Evolutionary conservation across 202 grass and related monocot species (phyloP).

Genomic region (Tripidium arundinaceum): DNA sequence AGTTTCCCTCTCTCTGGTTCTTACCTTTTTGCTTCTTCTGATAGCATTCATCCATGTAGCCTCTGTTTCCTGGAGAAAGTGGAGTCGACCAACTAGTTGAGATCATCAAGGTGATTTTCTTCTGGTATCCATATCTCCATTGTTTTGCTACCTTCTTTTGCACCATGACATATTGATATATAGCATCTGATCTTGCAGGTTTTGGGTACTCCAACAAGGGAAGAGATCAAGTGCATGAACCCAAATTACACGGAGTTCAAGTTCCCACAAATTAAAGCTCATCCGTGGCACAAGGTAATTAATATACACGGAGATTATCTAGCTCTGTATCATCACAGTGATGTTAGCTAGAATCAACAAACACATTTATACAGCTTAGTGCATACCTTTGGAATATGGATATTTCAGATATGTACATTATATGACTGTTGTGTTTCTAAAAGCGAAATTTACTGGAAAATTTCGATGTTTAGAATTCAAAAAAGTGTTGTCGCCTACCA

Average conservation of each 20-base stretch:
- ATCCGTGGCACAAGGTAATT: slow-evolving; percentile 96
- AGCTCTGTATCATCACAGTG: not conserved
- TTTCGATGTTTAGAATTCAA: not conserved
- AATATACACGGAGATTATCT: slow-evolving; percentile 1
- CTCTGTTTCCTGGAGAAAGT: slow-evolving; percentile 96
- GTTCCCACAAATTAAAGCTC: slow-evolving; percentile 98
- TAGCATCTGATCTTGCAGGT: slow-evolving; percentile 50
- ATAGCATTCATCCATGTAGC: slow-evolving; percentile 48
- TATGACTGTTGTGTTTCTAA: not conserved
- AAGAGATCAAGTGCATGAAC: slow-evolving; percentile 99
- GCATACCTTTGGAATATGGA: not conserved
- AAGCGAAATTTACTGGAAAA: not conserved
- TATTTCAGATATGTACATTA: not conserved
- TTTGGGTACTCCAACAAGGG: slow-evolving; percentile 97
- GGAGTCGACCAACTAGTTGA: slow-evolving; percentile 97
- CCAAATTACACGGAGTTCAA: slow-evolving; percentile 97
- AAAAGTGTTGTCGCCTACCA: not conserved
- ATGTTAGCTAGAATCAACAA: not conserved
- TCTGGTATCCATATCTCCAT: not conserved
- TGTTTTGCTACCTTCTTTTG: slow-evolving; percentile 3
- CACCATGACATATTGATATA: slow-evolving; percentile 30
- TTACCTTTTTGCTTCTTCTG: slow-evolving; percentile 18
- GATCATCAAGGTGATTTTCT: slow-evolving; percentile 82
- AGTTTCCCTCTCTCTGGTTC: not conserved
- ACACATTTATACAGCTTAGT: not conserved